phyloP scores from a whole-genome alignment of 108 stramenopile genomes.

The Conticribra guillardii region DNA sequence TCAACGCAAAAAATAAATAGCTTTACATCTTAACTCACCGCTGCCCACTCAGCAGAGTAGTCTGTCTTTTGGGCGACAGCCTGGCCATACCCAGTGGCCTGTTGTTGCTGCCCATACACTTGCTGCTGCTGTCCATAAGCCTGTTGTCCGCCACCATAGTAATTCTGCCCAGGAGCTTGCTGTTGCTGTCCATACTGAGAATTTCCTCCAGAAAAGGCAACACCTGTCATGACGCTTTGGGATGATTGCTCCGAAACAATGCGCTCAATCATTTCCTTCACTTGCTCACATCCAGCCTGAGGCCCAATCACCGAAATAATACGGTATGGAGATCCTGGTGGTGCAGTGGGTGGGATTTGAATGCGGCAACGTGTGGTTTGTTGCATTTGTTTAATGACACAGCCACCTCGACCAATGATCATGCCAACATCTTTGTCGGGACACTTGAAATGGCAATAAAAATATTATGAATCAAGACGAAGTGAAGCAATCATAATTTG shows the following conservation, averaged over 20 bases:
- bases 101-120: constrained; percentile 51
- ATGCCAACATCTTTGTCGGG: constrained; percentile 89
- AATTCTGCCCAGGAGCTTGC: constrained; percentile 39
- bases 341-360: constrained; percentile 82
- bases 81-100: too few relatives aligned
- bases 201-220: constrained; percentile 46
- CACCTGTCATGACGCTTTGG: constrained; percentile 75
- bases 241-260: constrained; percentile 85
- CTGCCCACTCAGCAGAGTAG: constrained; percentile 78
- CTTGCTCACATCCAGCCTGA: constrained; percentile 71
- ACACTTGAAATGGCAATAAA: constrained; percentile 32
- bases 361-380: constrained; percentile 73
- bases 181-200: constrained; percentile 59
- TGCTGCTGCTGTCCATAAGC: constrained; percentile 53
- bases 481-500: not conserved
- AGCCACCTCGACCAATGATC: constrained; percentile 87
- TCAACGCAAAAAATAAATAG: not conserved
- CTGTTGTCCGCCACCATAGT: constrained; percentile 44
- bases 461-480: not conserved
- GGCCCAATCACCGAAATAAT: constrained; percentile 78
- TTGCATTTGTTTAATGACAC: constrained; percentile 90
- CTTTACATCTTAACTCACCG: constrained; percentile 4
- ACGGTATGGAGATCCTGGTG: constrained; percentile 78
- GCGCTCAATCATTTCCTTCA: constrained; percentile 73
- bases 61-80: constrained; percentile 52